phyloP scores from a whole-genome alignment of 768 basidiomycete genomes.

The Hypholoma fasciculare region DNA sequence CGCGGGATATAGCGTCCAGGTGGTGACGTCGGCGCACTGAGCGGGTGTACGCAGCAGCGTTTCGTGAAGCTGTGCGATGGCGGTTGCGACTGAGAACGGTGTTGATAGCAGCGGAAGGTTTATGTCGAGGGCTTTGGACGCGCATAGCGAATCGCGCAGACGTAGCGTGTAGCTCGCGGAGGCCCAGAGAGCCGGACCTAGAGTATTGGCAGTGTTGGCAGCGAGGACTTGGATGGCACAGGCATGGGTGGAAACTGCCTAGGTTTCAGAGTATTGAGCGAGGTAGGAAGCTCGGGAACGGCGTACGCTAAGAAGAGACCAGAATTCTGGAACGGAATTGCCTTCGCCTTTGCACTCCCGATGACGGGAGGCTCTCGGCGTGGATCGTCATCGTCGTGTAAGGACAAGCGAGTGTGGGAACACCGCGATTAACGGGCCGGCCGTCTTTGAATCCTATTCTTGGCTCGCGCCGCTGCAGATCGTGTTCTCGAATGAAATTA shows the following conservation, averaged over 20 bases:
- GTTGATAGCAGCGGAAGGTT: slow-evolving; percentile 63
- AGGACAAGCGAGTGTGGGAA: no score
- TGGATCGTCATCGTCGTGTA: slow-evolving; percentile 19
- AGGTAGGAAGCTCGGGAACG: no score
- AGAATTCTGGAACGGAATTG: slow-evolving; percentile 54
- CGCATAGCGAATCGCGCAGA: not conserved
- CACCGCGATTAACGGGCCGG: no score
- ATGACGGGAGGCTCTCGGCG: slow-evolving; percentile 60
- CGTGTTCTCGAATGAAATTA: no score
- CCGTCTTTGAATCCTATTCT: no score
- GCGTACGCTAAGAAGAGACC: slow-evolving; percentile 40
- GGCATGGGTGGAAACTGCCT: no score
- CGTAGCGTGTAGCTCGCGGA: not conserved
- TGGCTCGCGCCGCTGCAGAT: no score
- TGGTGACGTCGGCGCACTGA: slow-evolving; percentile 52
- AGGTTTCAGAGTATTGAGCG: no score
- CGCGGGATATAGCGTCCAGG: slow-evolving; percentile 39
- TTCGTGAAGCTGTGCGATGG: slow-evolving; percentile 61
- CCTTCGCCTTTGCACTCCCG: slow-evolving; percentile 76
- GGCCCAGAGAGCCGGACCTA: slow-evolving; percentile 69
- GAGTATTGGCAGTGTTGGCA: slow-evolving; percentile 60
- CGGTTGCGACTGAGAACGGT: slow-evolving; percentile 27
- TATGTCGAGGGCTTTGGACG: slow-evolving; percentile 14
- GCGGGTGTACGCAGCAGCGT: slow-evolving; percentile 46
- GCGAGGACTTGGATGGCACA: slow-evolving; percentile 63